These are phyloP conservation scores for Trametes villosa DNA, from an alignment of 768 basidiomycete species.

Conservation along the genomic window DNA sequence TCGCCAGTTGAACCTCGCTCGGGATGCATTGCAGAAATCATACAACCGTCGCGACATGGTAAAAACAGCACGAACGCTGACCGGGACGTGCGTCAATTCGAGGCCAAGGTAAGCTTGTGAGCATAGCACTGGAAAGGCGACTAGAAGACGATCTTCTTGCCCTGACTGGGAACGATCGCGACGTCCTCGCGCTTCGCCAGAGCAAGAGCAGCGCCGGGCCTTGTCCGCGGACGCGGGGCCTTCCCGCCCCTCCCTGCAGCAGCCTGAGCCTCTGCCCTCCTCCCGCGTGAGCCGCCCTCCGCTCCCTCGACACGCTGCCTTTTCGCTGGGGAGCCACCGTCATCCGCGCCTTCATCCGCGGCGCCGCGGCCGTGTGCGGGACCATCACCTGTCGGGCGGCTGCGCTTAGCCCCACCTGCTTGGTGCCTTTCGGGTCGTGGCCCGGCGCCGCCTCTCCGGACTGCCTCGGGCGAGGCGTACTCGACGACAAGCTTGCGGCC, in stretches of 20 bases:
- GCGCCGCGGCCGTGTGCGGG: conserved; percentile 19
- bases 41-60: too few species aligned
- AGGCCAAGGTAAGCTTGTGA: not conserved
- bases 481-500: conserved; percentile 87
- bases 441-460: conserved; percentile 64
- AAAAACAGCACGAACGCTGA: not conserved
- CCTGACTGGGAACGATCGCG: conserved; percentile 71
- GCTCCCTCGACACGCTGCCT: conserved; percentile 21
- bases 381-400: conserved; percentile 9
- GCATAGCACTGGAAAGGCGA: not conserved
- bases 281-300: conserved; percentile 9
- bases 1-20: too few species aligned
- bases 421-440: conserved; percentile 15
- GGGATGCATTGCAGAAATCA: too few species aligned
- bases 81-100: too few species aligned
- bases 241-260: conserved; percentile 18
- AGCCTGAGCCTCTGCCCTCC: not conserved
- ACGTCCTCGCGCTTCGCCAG: conserved; percentile 75
- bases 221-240: conserved; percentile 50
- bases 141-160: conserved; percentile 76
- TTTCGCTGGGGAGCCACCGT: conserved; percentile 29
- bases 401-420: conserved; percentile 6
- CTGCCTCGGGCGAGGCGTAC: conserved; percentile 88
- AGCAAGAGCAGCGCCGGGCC: conserved; percentile 82
- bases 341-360: conserved; percentile 20